Percentiles rank a stretch among this genome's conserved stretches.
These are phyloP conservation scores for Noccaea caerulescens DNA, from an alignment of 345 rosid species.

Conservation along the genomic window DNA sequence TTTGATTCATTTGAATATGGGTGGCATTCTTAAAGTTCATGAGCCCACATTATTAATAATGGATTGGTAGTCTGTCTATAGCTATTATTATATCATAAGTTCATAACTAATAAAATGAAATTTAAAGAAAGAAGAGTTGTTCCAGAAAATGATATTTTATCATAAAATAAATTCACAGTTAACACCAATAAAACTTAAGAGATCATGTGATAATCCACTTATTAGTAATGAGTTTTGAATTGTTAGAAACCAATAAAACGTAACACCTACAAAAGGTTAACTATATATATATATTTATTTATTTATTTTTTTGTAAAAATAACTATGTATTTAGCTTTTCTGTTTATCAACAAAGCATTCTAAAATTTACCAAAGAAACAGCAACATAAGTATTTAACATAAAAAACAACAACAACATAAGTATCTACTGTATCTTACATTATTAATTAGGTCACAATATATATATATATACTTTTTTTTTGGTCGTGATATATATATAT, in stretches of 20 bases:
- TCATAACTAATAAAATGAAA: slow-evolving; percentile 6
- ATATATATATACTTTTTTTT: no score
- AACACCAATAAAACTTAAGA: not conserved
- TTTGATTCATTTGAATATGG: slow-evolving; percentile 19
- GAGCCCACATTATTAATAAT: slow-evolving; percentile 35
- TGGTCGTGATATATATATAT: not conserved
- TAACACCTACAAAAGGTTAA: no score
- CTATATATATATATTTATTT: no score
- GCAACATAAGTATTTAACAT: not conserved
- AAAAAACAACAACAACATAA: not conserved
- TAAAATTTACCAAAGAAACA: not conserved
- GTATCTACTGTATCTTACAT: not conserved
- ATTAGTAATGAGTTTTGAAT: no score
- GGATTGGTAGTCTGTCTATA: slow-evolving; percentile 11
- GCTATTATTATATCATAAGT: not conserved
- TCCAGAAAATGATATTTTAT: no score
- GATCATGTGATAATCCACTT: no score
- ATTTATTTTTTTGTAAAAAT: no score
- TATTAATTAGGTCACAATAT: not conserved
- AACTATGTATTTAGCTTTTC: no score
- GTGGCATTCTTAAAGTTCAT: slow-evolving; percentile 33
- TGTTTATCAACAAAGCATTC: not conserved
- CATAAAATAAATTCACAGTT: not conserved
- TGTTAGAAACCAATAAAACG: no score
- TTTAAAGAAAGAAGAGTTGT: not conserved